Evolutionary conservation across 2,329 filamentous ascomycete species (phyloP), one percentile per base, ranked within the genome.

Genomic region (Plenodomus biglobosus): DNA sequence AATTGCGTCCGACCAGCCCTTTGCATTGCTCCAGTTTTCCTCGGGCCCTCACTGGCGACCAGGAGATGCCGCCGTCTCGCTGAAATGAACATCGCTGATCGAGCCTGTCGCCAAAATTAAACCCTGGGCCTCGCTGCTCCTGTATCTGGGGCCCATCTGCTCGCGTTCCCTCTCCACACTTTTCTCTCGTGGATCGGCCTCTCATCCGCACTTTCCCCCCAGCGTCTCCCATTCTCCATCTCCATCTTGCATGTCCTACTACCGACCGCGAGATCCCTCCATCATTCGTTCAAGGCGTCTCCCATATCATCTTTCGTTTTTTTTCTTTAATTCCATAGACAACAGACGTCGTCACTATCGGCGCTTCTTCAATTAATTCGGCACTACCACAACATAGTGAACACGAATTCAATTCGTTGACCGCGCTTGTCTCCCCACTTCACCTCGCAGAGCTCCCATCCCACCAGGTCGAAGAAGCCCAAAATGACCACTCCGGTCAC

Each of bases 401-500:
- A 32, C 27, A 11, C 27, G 11, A 32, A 32, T 3, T n/a, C 8
- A 19, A 35, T 17, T n/a, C 30, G 8, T 32, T 30, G 19, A 30
- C 39, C 18, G 21, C 36, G 40, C 22, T 43, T 36, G 27, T n/a
- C 37, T 17, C 42, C 42, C 21, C 19, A 21, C 18, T 32, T 11
- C 40, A 42, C 39, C 32, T 43, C 44, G 45, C 51, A 49, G 55
- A 24, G 11, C 27, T 11, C 15, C 11, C 7, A 11, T 3, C 6
- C 27, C 27, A 32, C 27, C 27, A 15, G 10, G n/a, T n/a, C n/a
- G 5, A 24, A 5, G 10, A 24, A 8, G 6, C 27, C 27, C 27
- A 37, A 18, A 46, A 74, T 73, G 71, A 65, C 59, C 11, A 70
- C 70, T 18, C 70, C 71, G 13, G 55, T 62, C 8, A 41, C 57